Conservation (phyloP, 73 alveolate species). For the Paramecium octaurelia region DNA sequence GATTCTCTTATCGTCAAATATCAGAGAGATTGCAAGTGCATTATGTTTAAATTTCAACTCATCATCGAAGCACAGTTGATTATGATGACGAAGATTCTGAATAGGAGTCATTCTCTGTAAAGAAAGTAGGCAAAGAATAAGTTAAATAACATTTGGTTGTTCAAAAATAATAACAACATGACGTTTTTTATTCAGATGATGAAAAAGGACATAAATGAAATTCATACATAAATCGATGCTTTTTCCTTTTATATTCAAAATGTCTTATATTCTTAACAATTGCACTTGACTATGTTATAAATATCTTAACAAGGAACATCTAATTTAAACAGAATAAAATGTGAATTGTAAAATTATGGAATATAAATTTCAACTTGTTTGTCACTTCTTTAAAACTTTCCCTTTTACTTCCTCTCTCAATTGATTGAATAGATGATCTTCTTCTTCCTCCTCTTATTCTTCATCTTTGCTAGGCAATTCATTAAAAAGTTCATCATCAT, state of each 20-base stretch:
- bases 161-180: background rate
- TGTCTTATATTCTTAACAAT: background rate
- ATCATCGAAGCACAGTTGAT: constrained; percentile 10
- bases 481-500: constrained; percentile 14
- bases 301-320: background rate
- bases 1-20: constrained; percentile 11
- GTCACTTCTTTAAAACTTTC: background rate
- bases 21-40: constrained; percentile 25
- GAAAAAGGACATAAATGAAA: background rate
- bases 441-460: constrained; percentile 1
- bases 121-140: background rate
- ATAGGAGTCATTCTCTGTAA: background rate
- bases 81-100: background rate
- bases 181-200: background rate
- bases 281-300: background rate
- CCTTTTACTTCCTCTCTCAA: constrained; percentile 31
- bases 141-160: background rate
- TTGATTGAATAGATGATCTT: background rate
- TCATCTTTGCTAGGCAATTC: background rate
- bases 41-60: constrained; percentile 39
- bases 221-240: background rate
- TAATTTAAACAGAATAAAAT: background rate
- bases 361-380: background rate
- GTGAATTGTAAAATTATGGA: background rate
- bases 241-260: background rate